Percentiles rank a stretch among this genome's conserved stretches.
Evolutionary conservation across 257 asterid species (phyloP).

Genomic region (Hygrophila difformis): DNA sequence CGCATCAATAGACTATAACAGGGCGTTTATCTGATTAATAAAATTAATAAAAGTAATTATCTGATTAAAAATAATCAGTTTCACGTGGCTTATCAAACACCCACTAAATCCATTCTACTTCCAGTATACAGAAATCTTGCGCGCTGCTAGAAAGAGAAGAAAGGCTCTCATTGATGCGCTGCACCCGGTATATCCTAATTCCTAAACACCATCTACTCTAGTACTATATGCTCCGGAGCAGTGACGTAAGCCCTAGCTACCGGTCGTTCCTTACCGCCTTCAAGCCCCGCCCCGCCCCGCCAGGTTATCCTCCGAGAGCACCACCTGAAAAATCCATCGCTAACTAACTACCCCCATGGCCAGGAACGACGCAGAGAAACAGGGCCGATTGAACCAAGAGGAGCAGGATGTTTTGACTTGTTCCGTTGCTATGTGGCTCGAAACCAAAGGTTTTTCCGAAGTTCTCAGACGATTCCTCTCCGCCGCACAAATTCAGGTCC

Average conservation of each 20-base stretch:
- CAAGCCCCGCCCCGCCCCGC: conserved; percentile 51
- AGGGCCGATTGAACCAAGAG: conserved; percentile 21
- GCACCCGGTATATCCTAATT: too few relatives aligned
- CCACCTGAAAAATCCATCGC: conserved; percentile 16
- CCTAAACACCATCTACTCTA: too few relatives aligned
- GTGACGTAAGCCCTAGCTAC: conserved; percentile 31
- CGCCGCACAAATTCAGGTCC: conserved; percentile 41
- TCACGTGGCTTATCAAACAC: too few relatives aligned
- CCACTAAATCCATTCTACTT: too few relatives aligned
- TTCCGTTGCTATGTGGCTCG: conserved; percentile 44
- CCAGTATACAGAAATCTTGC: too few relatives aligned
- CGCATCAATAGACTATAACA: too few relatives aligned
- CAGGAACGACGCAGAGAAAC: conserved; percentile 5
- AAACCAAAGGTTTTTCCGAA: conserved; percentile 37
- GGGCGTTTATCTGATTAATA: too few relatives aligned
- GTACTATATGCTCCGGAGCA: conserved; percentile 26
- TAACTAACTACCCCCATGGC: conserved; percentile 22
- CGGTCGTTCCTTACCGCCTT: conserved; percentile 20
- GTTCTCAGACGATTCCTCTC: conserved; percentile 41
- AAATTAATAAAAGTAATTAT: too few relatives aligned
- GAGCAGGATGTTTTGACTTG: conserved; percentile 26
- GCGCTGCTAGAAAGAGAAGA: too few relatives aligned
- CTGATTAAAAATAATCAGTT: too few relatives aligned
- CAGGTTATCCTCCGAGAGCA: conserved; percentile 36
- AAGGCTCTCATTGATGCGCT: too few relatives aligned